These are phyloP conservation scores for Leccinum rimulosum DNA, from an alignment of 768 basidiomycete genomes.

Conservation along the genomic window DNA sequence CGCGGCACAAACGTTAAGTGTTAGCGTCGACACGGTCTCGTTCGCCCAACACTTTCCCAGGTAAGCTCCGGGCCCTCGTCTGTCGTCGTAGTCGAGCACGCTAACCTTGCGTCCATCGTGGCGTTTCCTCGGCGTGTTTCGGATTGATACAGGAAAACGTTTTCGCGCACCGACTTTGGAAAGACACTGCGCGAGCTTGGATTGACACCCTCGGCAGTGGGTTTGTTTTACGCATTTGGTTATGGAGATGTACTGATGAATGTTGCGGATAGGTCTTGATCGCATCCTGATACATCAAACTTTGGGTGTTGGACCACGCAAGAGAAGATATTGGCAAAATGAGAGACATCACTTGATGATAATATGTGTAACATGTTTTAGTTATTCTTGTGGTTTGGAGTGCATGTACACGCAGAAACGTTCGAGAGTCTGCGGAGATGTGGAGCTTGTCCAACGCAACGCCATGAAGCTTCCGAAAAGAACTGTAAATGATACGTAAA, in stretches of 20 bases:
- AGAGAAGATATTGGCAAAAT: neutral
- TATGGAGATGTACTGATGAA: neutral
- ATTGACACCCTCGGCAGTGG: slow-evolving; percentile 81
- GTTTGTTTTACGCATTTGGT: neutral
- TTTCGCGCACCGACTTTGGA: slow-evolving; percentile 68
- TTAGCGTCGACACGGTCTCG: slow-evolving; percentile 76
- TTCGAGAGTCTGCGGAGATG: neutral
- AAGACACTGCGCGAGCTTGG: slow-evolving; percentile 81
- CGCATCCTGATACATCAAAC: slow-evolving; percentile 34
- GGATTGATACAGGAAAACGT: slow-evolving; percentile 53
- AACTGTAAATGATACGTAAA: too few species aligned
- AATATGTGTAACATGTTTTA: neutral
- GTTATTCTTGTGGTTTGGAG: neutral
- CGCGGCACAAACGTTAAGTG: slow-evolving; percentile 65
- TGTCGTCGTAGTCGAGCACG: neutral
- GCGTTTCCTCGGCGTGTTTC: neutral
- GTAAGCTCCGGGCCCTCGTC: slow-evolving; percentile 39
- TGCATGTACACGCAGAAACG: neutral
- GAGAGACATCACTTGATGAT: neutral
- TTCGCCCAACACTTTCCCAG: slow-evolving; percentile 85
- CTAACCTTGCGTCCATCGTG: neutral
- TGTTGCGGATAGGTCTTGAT: slow-evolving; percentile 47
- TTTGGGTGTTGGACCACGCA: neutral
- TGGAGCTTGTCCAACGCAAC: too few species aligned
- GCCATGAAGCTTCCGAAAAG: too few species aligned